Evolutionary conservation across 2,329 filamentous ascomycete genomes (phyloP).

Genomic region (Alternaria triticimaculans): DNA sequence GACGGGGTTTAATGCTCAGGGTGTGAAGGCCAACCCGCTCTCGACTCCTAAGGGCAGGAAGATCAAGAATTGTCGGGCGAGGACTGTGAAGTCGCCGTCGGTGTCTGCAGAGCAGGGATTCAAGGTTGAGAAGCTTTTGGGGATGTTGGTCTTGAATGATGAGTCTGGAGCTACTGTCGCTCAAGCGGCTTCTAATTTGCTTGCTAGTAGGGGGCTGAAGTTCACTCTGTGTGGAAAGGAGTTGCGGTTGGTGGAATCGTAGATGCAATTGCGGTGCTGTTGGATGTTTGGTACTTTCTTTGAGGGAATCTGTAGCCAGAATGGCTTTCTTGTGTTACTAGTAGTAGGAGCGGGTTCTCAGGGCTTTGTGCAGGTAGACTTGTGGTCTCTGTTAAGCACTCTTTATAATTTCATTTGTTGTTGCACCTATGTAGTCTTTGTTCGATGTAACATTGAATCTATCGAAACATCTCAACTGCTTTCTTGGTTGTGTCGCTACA

Average conservation of each 20-base stretch:
- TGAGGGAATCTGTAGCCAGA: background rate
- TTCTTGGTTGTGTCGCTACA: background rate
- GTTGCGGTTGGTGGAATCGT: background rate
- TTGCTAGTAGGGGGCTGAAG: background rate
- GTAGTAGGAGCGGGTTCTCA: background rate
- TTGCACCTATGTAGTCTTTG: background rate
- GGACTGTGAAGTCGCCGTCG: background rate
- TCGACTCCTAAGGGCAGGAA: background rate
- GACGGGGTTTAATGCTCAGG: background rate
- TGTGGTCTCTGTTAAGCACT: background rate
- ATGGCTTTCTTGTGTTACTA: background rate
- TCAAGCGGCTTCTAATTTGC: background rate
- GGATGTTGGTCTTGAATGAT: background rate
- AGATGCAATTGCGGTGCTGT: background rate
- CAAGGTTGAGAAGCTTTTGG: background rate
- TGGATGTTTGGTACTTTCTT: background rate
- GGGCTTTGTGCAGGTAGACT: background rate
- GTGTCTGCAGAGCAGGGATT: background rate
- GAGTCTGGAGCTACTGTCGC: background rate
- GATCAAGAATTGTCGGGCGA: background rate
- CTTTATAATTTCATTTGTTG: background rate
- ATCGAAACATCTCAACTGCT: background rate
- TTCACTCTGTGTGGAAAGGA: background rate
- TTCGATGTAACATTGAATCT: background rate
- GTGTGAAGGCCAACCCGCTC: background rate